A percentile compares a stretch with the other conserved stretches of the same genome.
These are phyloP conservation scores for Puccinellia tenuiflora DNA, from an alignment of 176 grass and related monocot species.

Conservation along the genomic window DNA sequence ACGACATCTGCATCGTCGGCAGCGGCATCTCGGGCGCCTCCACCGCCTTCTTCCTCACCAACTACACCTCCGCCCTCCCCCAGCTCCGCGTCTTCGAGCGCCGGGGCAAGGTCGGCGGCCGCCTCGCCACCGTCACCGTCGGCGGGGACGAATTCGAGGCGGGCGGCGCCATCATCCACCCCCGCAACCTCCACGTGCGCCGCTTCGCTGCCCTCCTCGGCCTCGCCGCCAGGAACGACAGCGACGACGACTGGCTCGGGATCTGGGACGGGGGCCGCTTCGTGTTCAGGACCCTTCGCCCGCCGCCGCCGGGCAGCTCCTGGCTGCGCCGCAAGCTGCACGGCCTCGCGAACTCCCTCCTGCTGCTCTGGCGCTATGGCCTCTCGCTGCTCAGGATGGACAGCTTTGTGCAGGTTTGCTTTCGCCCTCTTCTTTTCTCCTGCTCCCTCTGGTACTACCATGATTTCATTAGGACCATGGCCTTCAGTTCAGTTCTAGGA, in stretches of 20 bases:
- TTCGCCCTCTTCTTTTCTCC: background rate
- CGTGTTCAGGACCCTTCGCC: constrained; percentile 62
- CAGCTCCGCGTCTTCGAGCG: constrained; percentile 72
- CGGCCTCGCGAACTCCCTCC: constrained; percentile 44
- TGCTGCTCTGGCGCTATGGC: constrained; percentile 61
- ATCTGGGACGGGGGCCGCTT: constrained; percentile 72
- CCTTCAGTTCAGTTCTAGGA: background rate
- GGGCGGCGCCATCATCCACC: constrained; percentile 75
- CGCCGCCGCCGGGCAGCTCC: constrained; percentile 35
- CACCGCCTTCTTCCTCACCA: constrained; percentile 73
- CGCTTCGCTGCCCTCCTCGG: constrained; percentile 57
- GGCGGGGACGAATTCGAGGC: constrained; percentile 69
- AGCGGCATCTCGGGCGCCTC: constrained; percentile 78
- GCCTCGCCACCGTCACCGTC: constrained; percentile 52
- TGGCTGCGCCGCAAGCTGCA: constrained; percentile 49
- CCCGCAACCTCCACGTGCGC: constrained; percentile 57
- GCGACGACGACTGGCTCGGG: constrained; percentile 57
- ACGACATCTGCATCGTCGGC: constrained; percentile 70
- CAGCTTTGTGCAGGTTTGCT: constrained; percentile 47
- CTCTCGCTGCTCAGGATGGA: constrained; percentile 63
- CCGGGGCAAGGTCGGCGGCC: constrained; percentile 47
- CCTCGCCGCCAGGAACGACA: constrained; percentile 16
- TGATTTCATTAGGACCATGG: background rate
- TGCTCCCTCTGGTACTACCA: background rate
- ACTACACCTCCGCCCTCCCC: constrained; percentile 38